These are phyloP conservation scores for Guadua angustifolia DNA, from an alignment of 176 grass and related monocot genomes.

Conservation along the genomic window DNA sequence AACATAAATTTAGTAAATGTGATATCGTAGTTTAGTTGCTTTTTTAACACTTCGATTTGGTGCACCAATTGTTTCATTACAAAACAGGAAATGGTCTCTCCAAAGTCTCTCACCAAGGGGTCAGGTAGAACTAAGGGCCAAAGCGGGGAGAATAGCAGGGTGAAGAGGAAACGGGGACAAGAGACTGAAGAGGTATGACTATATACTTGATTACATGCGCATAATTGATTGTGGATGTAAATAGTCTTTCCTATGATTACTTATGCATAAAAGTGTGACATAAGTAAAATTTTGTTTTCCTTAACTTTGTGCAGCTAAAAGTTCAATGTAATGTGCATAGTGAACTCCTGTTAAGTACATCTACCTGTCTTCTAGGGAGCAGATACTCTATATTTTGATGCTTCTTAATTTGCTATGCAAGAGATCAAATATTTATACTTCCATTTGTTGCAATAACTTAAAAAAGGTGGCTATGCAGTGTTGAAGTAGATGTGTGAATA, in stretches of 20 bases:
- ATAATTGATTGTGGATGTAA: neutral
- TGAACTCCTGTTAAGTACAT: slow-evolving; percentile 26
- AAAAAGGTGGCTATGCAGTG: neutral
- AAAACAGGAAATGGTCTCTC: slow-evolving; percentile 67
- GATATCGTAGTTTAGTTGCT: neutral
- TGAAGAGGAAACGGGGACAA: slow-evolving; percentile 66
- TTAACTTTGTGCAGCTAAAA: neutral
- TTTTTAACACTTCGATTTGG: slow-evolving; percentile 25
- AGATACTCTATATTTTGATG: neutral
- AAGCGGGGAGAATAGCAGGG: slow-evolving; percentile 46
- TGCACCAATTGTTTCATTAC: slow-evolving; percentile 34
- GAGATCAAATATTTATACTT: slow-evolving; percentile 4
- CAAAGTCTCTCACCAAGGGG: slow-evolving; percentile 52
- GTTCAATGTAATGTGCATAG: neutral
- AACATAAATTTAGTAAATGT: slow-evolving; percentile 20
- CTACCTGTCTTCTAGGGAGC: neutral
- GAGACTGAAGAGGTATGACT: slow-evolving; percentile 59
- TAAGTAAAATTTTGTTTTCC: neutral
- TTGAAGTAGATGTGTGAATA: neutral
- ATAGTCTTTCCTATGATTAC: neutral
- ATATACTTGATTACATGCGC: slow-evolving; percentile 19
- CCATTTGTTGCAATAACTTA: neutral
- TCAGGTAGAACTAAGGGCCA: slow-evolving; percentile 56
- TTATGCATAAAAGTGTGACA: neutral
- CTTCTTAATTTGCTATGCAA: neutral